Evolutionary conservation across 2,329 filamentous ascomycete genomes (phyloP).

Genomic region (Fusarium neocosmosporiellum): DNA sequence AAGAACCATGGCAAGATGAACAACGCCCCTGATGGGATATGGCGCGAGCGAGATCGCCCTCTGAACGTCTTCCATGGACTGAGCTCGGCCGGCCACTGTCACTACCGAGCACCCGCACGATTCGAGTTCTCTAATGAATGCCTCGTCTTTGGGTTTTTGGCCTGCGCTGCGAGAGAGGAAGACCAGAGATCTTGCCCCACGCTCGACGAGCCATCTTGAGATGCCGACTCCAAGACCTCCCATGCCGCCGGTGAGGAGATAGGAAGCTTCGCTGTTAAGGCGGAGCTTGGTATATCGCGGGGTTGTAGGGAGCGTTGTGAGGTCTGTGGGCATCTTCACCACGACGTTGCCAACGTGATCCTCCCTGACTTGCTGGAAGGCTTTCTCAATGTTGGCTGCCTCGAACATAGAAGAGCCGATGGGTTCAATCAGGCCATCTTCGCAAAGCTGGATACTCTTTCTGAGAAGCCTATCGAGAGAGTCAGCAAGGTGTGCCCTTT

Average conservation of each 20-base stretch:
- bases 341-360: neutral
- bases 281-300: neutral
- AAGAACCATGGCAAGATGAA: slow-evolving; percentile 3
- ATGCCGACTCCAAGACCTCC: neutral
- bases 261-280: neutral
- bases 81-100: neutral
- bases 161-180: neutral
- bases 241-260: neutral
- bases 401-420: neutral
- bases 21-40: neutral
- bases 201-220: neutral
- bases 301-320: neutral
- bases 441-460: neutral
- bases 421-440: neutral
- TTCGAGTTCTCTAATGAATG: neutral
- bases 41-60: neutral
- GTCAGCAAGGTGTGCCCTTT: neutral
- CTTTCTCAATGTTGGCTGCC: neutral
- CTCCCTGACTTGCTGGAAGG: neutral
- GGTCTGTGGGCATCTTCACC: neutral
- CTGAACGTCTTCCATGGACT: neutral
- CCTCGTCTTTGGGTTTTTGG: neutral
- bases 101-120: neutral
- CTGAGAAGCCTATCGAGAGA: neutral
- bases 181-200: neutral